Evolutionary conservation across 768 basidiomycete genomes (phyloP).

Genomic region (Termitomyces sp.): DNA sequence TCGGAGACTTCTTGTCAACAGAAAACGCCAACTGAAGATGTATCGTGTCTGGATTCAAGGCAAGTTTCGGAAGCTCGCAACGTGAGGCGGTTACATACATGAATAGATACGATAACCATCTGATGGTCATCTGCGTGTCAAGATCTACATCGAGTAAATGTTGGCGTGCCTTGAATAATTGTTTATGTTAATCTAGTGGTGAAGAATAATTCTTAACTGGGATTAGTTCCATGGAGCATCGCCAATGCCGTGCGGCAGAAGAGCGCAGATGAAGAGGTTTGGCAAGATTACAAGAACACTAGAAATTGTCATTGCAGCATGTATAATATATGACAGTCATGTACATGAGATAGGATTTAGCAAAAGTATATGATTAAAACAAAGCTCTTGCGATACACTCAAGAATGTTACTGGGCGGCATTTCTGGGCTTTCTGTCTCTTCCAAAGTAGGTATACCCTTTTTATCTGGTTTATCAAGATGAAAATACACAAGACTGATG

Average conservation of each 20-base stretch:
- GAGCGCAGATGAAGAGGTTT: not conserved
- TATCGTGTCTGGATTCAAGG: constrained; percentile 95
- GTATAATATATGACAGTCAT: not conserved
- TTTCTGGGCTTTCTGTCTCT: constrained; percentile 57
- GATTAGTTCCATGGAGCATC: not conserved
- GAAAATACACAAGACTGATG: no score
- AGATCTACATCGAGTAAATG: not conserved
- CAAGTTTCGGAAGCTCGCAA: constrained; percentile 55
- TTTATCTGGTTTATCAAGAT: not conserved
- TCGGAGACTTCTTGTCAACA: constrained; percentile 84
- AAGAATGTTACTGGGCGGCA: constrained; percentile 42
- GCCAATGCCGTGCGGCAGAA: not conserved
- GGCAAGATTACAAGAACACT: not conserved
- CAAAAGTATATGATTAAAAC: constrained; percentile 35
- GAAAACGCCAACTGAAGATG: constrained; percentile 95
- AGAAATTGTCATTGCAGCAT: not conserved
- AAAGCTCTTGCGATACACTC: constrained; percentile 46
- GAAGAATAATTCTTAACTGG: not conserved
- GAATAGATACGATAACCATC: no score
- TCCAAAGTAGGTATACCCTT: constrained; percentile 65
- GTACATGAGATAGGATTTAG: not conserved
- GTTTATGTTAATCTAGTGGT: not conserved
- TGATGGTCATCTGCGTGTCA: no score
- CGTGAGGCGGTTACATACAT: not conserved
- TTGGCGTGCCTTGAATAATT: not conserved